Percentiles rank a stretch among this genome's conserved stretches.
Evolutionary conservation across 257 asterid genomes (phyloP).

Genomic region (Echium plantagineum): DNA sequence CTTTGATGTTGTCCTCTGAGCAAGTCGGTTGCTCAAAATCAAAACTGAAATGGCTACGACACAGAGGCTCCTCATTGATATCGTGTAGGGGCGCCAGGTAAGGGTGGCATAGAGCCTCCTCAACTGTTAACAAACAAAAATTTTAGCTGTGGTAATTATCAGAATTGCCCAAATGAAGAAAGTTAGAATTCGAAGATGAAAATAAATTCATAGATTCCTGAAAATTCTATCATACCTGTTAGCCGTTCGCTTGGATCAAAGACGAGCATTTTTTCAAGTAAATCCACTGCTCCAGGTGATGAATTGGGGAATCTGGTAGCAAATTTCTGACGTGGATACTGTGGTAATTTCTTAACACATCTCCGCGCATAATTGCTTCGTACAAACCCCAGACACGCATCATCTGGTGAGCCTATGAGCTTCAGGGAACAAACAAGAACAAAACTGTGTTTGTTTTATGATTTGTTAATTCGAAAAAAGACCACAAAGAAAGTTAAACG

Average conservation of each 20-base stretch:
- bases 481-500: background rate
- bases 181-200: background rate
- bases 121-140: constrained; percentile 46
- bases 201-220: background rate
- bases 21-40: no score
- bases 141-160: no score
- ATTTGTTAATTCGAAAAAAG: background rate
- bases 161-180: no score
- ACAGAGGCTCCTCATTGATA: no score
- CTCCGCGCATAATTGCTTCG: constrained; percentile 51
- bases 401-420: constrained; percentile 51
- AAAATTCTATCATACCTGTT: constrained; percentile 40
- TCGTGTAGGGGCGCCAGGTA: no score
- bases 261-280: no score
- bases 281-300: constrained; percentile 37
- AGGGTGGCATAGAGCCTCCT: no score
- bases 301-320: constrained; percentile 33
- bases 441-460: constrained; percentile 1
- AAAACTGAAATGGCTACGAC: no score
- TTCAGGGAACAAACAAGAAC: constrained; percentile 9
- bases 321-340: constrained; percentile 36
- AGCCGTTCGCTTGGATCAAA: constrained; percentile 43
- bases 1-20: no score
- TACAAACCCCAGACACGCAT: constrained; percentile 48
- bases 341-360: constrained; percentile 46